Conservation (phyloP, 148 eudicot species). For the Chenopodium berlandieri region DNA sequence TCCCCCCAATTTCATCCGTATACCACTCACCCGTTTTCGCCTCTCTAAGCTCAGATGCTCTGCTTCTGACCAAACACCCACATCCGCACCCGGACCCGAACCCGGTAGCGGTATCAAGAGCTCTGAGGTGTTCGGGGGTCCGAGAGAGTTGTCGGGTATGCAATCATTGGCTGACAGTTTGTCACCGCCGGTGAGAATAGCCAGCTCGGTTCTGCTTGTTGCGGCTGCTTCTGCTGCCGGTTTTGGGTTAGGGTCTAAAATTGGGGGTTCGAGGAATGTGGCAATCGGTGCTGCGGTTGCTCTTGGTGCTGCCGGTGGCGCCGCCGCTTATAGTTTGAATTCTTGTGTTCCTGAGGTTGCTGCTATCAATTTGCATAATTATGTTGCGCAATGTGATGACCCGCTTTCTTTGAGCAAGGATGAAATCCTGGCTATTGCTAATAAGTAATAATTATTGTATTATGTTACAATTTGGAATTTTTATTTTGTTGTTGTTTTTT, state of each 20-base stretch:
- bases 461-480: not conserved
- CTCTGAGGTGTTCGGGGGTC: constrained; percentile 49
- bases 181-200: constrained; percentile 56
- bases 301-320: constrained; percentile 67
- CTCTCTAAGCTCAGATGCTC: constrained; percentile 37
- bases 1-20: constrained; percentile 7
- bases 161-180: constrained; percentile 56
- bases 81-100: not conserved
- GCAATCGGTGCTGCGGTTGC: constrained; percentile 54
- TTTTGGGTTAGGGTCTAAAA: constrained; percentile 55
- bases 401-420: constrained; percentile 59
- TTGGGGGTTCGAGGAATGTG: constrained; percentile 45
- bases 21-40: not conserved
- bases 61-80: not conserved
- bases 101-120: too few relatives aligned
- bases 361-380: constrained; percentile 66
- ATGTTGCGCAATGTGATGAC: constrained; percentile 59
- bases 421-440: constrained; percentile 63
- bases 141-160: constrained; percentile 53
- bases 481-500: not conserved
- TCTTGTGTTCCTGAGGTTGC: constrained; percentile 80
- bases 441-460: constrained; percentile 28
- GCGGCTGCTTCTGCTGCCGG: constrained; percentile 68
- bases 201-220: constrained; percentile 48
- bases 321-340: constrained; percentile 57